These are phyloP conservation scores for Tieghemiomyces parasiticus DNA, from an alignment of 192 early-diverging fungal species.

Conservation along the genomic window DNA sequence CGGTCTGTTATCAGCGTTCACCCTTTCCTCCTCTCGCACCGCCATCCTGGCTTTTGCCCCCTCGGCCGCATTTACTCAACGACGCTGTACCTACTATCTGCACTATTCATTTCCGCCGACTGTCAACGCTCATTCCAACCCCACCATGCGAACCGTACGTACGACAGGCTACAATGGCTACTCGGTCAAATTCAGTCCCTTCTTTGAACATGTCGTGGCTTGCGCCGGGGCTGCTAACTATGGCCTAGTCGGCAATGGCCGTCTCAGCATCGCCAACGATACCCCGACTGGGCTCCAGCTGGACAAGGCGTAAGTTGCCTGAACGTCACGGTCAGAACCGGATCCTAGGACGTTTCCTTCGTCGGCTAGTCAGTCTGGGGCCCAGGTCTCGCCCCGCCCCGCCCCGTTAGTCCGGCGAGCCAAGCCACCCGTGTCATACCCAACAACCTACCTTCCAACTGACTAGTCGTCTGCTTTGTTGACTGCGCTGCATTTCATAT, in stretches of 20 bases:
- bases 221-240: conserved; percentile 85
- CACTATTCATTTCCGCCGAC: no score
- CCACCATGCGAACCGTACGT: conserved; percentile 14
- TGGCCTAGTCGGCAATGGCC: conserved; percentile 93
- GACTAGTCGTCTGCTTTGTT: neutral
- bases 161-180: conserved; percentile 84
- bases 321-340: neutral
- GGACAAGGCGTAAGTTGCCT: conserved; percentile 43
- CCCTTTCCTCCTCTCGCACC: no score
- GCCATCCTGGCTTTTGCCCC: no score
- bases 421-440: neutral
- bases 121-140: no score
- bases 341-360: conserved; percentile 7
- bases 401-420: neutral
- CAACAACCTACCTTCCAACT: neutral
- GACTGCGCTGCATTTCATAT: neutral
- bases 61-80: no score
- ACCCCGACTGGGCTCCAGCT: conserved; percentile 14
- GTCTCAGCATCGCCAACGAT: conserved; percentile 38
- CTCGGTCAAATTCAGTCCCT: conserved; percentile 90
- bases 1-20: no score
- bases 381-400: neutral
- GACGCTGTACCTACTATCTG: no score
- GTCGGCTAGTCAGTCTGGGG: neutral
- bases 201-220: conserved; percentile 78